Evolutionary conservation across 179 eudicot genomes (phyloP).

Genomic region (Silene coronaria): DNA sequence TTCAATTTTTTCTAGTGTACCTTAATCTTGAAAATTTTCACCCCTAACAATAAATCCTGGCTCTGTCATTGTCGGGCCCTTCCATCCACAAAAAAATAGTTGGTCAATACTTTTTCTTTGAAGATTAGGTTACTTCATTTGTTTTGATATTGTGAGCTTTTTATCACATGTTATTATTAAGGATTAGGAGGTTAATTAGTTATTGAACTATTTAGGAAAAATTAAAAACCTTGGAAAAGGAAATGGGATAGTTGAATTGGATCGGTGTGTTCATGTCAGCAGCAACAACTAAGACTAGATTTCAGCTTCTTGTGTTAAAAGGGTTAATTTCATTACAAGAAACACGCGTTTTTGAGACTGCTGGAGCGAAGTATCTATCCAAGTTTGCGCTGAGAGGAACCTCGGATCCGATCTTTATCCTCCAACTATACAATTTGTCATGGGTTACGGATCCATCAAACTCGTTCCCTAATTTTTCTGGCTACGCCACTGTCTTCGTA

Average conservation of each 20-base stretch:
- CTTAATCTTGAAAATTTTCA: no score
- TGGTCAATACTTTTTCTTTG: background rate
- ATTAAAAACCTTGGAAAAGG: background rate
- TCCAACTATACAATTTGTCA: constrained; percentile 23
- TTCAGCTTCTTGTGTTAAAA: constrained; percentile 12
- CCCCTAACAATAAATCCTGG: no score
- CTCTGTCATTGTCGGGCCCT: background rate
- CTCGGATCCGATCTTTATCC: constrained; percentile 62
- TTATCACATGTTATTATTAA: constrained; percentile 13
- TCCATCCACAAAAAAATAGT: constrained; percentile 4
- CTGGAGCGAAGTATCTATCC: background rate
- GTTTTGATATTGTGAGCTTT: constrained; percentile 8
- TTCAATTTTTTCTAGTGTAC: no score
- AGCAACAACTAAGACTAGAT: constrained; percentile 30
- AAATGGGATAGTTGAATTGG: constrained; percentile 30
- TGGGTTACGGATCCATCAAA: background rate
- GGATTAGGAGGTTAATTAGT: no score
- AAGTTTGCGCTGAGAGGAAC: constrained; percentile 85
- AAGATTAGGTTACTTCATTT: constrained; percentile 9
- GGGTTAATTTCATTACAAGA: background rate
- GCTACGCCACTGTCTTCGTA: background rate
- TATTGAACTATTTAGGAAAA: no score
- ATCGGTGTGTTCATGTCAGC: constrained; percentile 89
- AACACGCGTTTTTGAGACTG: background rate
- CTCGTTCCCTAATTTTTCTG: background rate